Evolutionary conservation across 108 stramenopile genomes (phyloP).

Genomic region (Cyclotella sp.): DNA sequence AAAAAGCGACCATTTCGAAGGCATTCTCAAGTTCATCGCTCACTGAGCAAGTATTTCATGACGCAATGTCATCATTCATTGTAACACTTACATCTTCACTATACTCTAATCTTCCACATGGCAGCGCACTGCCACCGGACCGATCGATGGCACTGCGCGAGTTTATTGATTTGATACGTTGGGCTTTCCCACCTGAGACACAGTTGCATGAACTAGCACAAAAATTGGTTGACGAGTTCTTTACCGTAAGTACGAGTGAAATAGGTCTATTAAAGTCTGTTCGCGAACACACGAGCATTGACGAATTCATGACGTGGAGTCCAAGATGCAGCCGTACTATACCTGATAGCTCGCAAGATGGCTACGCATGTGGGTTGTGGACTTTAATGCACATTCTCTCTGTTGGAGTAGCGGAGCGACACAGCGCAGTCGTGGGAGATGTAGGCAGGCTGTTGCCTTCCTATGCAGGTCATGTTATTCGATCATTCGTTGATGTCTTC

Average conservation of each 20-base stretch:
- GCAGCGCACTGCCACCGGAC: conserved; percentile 35
- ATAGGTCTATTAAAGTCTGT: conserved; percentile 23
- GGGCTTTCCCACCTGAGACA: conserved; percentile 61
- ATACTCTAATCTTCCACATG: conserved; percentile 32
- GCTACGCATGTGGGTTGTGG: conserved; percentile 59
- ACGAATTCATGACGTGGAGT: conserved; percentile 23
- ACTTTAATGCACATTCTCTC: conserved; percentile 52
- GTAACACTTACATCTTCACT: conserved; percentile 37
- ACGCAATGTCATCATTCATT: conserved; percentile 39
- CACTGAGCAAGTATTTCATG: conserved; percentile 42
- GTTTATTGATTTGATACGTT: conserved; percentile 58
- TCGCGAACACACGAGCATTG: conserved; percentile 26
- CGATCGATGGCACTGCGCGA: conserved; percentile 36
- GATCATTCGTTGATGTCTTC: conserved; percentile 46
- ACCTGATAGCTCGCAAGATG: conserved; percentile 25
- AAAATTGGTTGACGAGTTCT: conserved; percentile 35
- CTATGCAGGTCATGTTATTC: conserved; percentile 43
- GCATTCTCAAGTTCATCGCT: conserved; percentile 5
- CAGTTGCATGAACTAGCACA: conserved; percentile 49
- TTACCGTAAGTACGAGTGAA: conserved; percentile 22
- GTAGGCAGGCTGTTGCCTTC: conserved; percentile 31
- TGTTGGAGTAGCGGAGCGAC: conserved; percentile 57
- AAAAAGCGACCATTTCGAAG: background rate
- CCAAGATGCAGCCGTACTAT: conserved; percentile 25
- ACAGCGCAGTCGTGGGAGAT: conserved; percentile 54